Evolutionary conservation across 345 rosid genomes (phyloP).

Genomic region (Turnera subulata): DNA sequence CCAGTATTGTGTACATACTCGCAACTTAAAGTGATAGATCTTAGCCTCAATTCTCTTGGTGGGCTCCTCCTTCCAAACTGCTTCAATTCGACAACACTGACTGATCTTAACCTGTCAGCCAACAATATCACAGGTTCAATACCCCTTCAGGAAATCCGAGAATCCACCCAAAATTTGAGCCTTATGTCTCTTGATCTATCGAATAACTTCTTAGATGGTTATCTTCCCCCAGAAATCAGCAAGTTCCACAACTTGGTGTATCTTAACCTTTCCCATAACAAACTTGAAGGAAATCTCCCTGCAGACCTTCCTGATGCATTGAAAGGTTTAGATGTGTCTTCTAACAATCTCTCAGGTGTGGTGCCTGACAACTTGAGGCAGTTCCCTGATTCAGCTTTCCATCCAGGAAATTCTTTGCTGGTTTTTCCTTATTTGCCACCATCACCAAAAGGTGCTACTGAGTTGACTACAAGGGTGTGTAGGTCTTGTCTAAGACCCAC

Average conservation of each 20-base stretch:
- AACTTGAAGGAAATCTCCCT: constrained; percentile 66
- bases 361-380: constrained; percentile 57
- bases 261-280: constrained; percentile 66
- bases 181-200: constrained; percentile 64
- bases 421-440: constrained; percentile 32
- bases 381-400: constrained; percentile 80
- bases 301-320: constrained; percentile 54
- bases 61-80: constrained; percentile 56
- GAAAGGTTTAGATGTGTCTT: constrained; percentile 56
- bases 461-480: constrained; percentile 25
- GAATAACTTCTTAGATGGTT: constrained; percentile 58
- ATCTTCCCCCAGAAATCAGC: constrained; percentile 42
- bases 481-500: constrained; percentile 38
- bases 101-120: constrained; percentile 59
- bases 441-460: constrained; percentile 37
- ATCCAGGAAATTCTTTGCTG: constrained; percentile 76
- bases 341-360: constrained; percentile 73
- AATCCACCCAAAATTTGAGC: constrained; percentile 41
- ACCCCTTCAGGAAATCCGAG: constrained; percentile 45
- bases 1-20: constrained; percentile 55
- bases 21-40: constrained; percentile 58
- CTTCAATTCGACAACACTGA: constrained; percentile 52
- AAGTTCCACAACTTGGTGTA: constrained; percentile 42
- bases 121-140: constrained; percentile 71
- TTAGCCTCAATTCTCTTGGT: constrained; percentile 59